phyloP scores from a whole-genome alignment of 2,329 filamentous ascomycete genomes.

The Trichoderma lentiforme region DNA sequence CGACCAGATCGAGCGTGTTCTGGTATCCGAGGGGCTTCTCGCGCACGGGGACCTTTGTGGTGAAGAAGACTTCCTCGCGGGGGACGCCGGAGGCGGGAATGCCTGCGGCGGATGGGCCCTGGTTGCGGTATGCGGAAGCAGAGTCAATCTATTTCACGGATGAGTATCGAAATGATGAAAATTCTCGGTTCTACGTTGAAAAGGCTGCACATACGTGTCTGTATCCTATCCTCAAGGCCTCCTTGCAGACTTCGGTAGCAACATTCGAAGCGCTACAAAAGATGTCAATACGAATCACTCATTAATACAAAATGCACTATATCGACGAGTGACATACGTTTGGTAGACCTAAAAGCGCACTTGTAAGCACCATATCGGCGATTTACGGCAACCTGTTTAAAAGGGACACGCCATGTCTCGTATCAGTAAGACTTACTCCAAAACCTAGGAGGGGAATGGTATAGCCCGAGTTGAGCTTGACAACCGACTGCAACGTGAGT shows the following conservation, averaged over 20 bases:
- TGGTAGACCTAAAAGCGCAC: slow-evolving; percentile 45
- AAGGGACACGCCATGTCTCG: too few relatives aligned
- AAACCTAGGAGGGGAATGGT: slow-evolving; percentile 52
- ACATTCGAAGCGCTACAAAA: slow-evolving; percentile 29
- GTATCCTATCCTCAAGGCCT: slow-evolving; percentile 51
- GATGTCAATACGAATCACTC: slow-evolving; percentile 8
- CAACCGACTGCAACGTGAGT: slow-evolving; percentile 44
- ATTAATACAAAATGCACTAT: not conserved
- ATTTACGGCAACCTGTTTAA: not conserved
- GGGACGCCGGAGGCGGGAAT: slow-evolving; percentile 42
- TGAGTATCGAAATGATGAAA: too few relatives aligned
- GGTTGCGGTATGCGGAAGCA: slow-evolving; percentile 50
- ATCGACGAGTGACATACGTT: slow-evolving; percentile 38
- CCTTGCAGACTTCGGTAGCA: slow-evolving; percentile 37
- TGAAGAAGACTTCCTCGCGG: slow-evolving; percentile 53
- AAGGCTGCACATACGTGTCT: slow-evolving; percentile 42
- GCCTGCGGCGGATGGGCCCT: slow-evolving; percentile 45
- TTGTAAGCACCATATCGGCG: not conserved
- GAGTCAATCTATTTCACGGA: slow-evolving; percentile 46
- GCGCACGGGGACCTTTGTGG: slow-evolving; percentile 51
- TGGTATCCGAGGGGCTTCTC: slow-evolving; percentile 52
- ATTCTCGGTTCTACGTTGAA: not conserved
- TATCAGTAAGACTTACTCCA: slow-evolving; percentile 41
- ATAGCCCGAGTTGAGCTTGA: slow-evolving; percentile 54
- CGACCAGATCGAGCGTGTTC: slow-evolving; percentile 59